Base-by-base conservation (phyloP, 2,329 filamentous ascomycete genomes). In the Diaporthe longicolla region DNA sequence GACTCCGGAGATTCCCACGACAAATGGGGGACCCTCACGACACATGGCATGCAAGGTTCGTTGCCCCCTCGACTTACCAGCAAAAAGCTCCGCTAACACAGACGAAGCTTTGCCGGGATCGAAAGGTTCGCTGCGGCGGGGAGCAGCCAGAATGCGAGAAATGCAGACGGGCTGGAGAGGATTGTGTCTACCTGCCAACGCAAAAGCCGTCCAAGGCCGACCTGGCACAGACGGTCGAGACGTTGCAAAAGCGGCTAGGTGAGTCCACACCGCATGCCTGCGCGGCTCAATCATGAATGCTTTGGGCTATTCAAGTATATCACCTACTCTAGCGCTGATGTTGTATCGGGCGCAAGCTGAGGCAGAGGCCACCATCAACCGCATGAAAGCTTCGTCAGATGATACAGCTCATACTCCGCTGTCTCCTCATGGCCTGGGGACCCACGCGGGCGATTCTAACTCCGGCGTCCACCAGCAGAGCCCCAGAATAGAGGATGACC, bases 201-300 rank as follows among this genome's bases (percentile, higher is more conserved):
- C 26, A 65, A 19, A 65, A 65, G 43, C 59, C 59, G 1, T 50
- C 59, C 40, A 65, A 65, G 29, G 59, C 59, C 35, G 59, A 65
- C 1, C 13, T 65, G 26, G 43, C 59, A n/a, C 43, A 65, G 24
- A 65, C 59, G 11, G 59, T 50, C 13, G 59, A 65, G 11, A 10
- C 19, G 7, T 35, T 65, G 40, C 59, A 65, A 9, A 65, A 9
- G 9, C 59, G 59, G 5, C 43, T 65, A 65, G 43, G 59, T 65
- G 19, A 50, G 59, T 4, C 17, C 43, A 7, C 5, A 35, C 1
- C 24, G 11, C 24, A 45, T 3, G n/a, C 17, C 2, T 6, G 8
- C n/a, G 1, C 21, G 0, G 10, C 9, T 10, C 17, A 19, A 2
- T 32, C 17, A 32, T 1, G 10, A 13, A n/a, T n/a, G 19, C 43